These are phyloP conservation scores for Neofusicoccum cordaticola DNA, from an alignment of 2,329 filamentous ascomycete species.

Conservation along the genomic window DNA sequence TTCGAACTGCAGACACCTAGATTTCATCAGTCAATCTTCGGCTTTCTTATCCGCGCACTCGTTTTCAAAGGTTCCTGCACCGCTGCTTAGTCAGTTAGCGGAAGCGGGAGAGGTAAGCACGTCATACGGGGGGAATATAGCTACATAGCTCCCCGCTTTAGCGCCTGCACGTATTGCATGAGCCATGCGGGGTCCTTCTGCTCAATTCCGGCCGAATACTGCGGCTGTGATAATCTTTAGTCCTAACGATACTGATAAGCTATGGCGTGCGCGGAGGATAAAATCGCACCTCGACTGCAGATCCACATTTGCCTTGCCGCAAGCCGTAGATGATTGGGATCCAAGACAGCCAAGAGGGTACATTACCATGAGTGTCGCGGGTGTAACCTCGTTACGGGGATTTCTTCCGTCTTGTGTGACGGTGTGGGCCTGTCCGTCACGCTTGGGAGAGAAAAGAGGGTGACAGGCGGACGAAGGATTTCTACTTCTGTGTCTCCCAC, in stretches of 20 bases:
- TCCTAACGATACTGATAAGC: not conserved
- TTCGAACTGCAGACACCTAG: not conserved
- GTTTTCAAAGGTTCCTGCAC: not conserved
- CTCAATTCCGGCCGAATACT: not conserved
- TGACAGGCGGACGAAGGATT: not conserved
- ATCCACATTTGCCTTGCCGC: not conserved
- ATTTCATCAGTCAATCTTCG: not conserved
- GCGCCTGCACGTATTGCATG: not conserved
- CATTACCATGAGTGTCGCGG: not conserved
- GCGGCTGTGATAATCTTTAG: not conserved
- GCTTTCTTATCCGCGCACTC: not conserved
- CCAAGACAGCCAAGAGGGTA: not conserved
- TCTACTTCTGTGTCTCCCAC: not conserved
- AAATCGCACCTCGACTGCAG: not conserved
- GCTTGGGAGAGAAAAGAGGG: not conserved
- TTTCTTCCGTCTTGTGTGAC: not conserved
- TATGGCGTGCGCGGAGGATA: not conserved
- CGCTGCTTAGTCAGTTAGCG: conserved; percentile 11
- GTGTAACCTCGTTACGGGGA: not conserved
- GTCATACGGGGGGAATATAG: conserved; percentile 7
- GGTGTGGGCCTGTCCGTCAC: not conserved
- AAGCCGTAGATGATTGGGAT: not conserved
- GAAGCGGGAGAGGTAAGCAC: conserved; percentile 4
- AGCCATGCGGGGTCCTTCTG: not conserved
- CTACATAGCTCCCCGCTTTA: conserved; percentile 11